Evolutionary conservation across 1,284 basidiomycete genomes (phyloP).

Genomic region (Peniophora sp.): DNA sequence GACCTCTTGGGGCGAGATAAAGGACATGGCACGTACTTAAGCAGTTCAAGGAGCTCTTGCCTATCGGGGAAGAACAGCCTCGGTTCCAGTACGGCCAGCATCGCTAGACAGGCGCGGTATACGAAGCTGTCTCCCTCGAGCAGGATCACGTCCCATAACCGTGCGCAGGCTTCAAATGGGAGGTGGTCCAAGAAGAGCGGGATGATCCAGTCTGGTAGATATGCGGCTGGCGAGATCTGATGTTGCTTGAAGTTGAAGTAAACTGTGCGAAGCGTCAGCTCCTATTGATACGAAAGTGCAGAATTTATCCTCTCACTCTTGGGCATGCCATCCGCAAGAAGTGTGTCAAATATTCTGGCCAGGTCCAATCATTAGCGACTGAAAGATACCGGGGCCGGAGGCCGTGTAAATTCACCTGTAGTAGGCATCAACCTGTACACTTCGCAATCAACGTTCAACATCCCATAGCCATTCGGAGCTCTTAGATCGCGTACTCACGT

Average conservation of each 20-base stretch:
- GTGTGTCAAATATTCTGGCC: slow-evolving; percentile 84
- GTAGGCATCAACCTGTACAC: slow-evolving; percentile 68
- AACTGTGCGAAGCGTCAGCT: slow-evolving; percentile 36
- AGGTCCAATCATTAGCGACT: not conserved
- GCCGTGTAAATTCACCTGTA: slow-evolving; percentile 36
- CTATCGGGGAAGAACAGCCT: slow-evolving; percentile 81
- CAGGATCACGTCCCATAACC: slow-evolving; percentile 85
- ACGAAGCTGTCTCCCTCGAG: slow-evolving; percentile 86
- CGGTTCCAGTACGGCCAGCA: slow-evolving; percentile 82
- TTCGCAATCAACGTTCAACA: slow-evolving; percentile 4
- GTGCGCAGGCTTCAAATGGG: slow-evolving; percentile 80
- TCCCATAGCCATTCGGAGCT: not conserved
- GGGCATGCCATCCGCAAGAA: slow-evolving; percentile 90
- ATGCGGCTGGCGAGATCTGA: slow-evolving; percentile 72
- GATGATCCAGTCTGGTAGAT: slow-evolving; percentile 75
- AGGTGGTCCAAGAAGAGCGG: slow-evolving; percentile 83
- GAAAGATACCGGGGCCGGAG: not conserved
- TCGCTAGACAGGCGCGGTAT: slow-evolving; percentile 76
- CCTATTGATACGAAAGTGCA: not conserved
- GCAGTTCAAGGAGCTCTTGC: slow-evolving; percentile 64
- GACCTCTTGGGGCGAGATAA: too few relatives aligned
- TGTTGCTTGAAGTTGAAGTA: slow-evolving; percentile 96
- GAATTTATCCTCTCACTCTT: slow-evolving; percentile 52
- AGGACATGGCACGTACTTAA: slow-evolving; percentile 53
- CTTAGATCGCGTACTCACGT: slow-evolving; percentile 47